Percentiles rank a stretch among this genome's conserved stretches.
Evolutionary conservation across 805 yeast species (phyloP).

Genomic region (Barnettozyma wickerhamii): DNA sequence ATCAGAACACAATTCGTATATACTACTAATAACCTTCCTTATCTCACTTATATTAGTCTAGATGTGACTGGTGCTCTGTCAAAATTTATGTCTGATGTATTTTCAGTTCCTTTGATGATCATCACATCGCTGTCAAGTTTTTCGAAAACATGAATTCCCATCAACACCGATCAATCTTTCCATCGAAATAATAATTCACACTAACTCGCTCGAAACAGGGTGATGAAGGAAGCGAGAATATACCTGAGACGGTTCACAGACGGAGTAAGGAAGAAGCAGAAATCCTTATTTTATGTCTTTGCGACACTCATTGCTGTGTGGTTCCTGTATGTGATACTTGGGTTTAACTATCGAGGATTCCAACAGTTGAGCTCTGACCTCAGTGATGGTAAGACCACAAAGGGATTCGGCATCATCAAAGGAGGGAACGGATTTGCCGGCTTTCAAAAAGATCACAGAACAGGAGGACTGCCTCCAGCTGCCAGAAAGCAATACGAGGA

Average conservation of each 20-base stretch:
- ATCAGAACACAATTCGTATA: too few relatives aligned
- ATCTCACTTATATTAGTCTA: too few relatives aligned
- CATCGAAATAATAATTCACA: too few relatives aligned
- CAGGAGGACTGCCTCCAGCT: slow-evolving; percentile 24
- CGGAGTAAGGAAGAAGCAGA: not conserved
- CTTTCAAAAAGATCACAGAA: slow-evolving; percentile 18
- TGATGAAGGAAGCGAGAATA: not conserved
- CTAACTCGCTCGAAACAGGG: too few relatives aligned
- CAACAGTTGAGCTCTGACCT: not conserved
- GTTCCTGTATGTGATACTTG: not conserved
- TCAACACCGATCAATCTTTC: too few relatives aligned
- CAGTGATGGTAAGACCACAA: slow-evolving; percentile 19
- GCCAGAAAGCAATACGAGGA: slow-evolving; percentile 13
- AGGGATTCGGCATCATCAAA: slow-evolving; percentile 22
- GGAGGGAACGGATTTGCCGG: slow-evolving; percentile 26
- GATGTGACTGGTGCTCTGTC: too few relatives aligned
- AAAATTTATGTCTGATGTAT: too few relatives aligned
- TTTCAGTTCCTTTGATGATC: too few relatives aligned
- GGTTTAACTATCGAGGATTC: not conserved
- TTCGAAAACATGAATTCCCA: too few relatives aligned
- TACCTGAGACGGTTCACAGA: not conserved
- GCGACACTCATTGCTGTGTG: not conserved
- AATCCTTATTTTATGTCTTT: not conserved
- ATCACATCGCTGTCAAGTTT: too few relatives aligned
- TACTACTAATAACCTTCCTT: too few relatives aligned